Conservation (phyloP, 495 filamentous ascomycete genomes). For the Mytilinidion resinicola region DNA sequence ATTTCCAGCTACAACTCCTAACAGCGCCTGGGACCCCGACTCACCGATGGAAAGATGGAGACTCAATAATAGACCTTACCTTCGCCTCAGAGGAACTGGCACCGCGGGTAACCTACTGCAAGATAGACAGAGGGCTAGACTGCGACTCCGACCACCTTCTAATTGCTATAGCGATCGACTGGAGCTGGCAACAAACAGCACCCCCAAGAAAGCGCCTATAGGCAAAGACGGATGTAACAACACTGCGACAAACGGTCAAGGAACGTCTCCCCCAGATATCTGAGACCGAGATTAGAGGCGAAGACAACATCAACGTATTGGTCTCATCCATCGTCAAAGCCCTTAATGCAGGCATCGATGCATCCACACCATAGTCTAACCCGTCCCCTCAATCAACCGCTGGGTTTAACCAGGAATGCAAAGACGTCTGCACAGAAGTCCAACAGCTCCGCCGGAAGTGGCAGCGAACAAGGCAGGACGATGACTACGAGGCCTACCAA, state of each 20-base stretch:
- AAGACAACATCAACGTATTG: not conserved
- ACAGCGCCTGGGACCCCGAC: not conserved
- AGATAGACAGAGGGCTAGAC: not conserved
- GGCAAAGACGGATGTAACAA: not conserved
- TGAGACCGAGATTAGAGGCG: too few species aligned
- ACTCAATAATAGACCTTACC: constrained; percentile 14
- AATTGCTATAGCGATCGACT: not conserved
- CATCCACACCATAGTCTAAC: not conserved
- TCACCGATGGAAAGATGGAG: constrained; percentile 3
- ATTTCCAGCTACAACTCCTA: not conserved
- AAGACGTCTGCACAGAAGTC: not conserved
- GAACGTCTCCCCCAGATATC: too few species aligned
- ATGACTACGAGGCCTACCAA: not conserved
- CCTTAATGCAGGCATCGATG: constrained; percentile 1
- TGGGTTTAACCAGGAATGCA: not conserved
- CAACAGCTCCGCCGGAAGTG: not conserved
- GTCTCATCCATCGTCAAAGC: constrained; percentile 6
- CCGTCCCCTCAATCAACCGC: not conserved
- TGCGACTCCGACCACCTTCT: not conserved
- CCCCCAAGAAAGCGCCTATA: not conserved
- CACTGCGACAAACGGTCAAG: not conserved
- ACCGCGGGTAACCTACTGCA: not conserved
- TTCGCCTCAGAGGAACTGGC: not conserved
- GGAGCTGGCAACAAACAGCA: not conserved
- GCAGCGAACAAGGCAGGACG: not conserved